Evolutionary conservation across 1,284 basidiomycete genomes (phyloP).

Genomic region (Coniophora puteana): DNA sequence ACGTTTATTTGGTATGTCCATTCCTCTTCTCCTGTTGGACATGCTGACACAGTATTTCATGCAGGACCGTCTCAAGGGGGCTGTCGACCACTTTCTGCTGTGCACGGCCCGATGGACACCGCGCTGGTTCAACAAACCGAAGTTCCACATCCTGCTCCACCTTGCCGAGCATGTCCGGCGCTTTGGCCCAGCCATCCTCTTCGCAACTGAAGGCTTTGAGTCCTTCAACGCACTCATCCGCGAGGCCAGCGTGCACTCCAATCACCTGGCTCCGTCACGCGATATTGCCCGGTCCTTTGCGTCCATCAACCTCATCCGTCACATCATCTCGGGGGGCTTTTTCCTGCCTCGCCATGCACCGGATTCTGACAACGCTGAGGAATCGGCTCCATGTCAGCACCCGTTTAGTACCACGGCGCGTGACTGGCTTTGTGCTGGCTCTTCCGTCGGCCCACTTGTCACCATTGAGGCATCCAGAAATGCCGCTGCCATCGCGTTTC

Average conservation of each 20-base stretch:
- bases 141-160: constrained; percentile 23
- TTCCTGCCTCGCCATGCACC: not conserved
- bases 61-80: constrained; percentile 1
- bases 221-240: constrained; percentile 18
- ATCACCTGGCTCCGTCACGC: constrained; percentile 16
- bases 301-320: constrained; percentile 10
- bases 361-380: not conserved
- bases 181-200: constrained; percentile 18
- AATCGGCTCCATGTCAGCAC: not conserved
- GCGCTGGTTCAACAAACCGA: constrained; percentile 24
- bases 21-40: constrained; percentile 10
- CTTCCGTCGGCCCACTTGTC: not conserved
- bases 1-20: constrained; percentile 15
- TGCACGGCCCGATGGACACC: constrained; percentile 11
- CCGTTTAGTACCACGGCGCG: not conserved
- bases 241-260: constrained; percentile 11
- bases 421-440: not conserved
- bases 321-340: constrained; percentile 12
- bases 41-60: constrained; percentile 25
- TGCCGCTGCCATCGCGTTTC: not conserved
- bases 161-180: constrained; percentile 13
- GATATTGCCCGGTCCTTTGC: constrained; percentile 16
- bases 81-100: constrained; percentile 14
- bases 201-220: constrained; percentile 19
- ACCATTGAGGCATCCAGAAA: not conserved